These are phyloP conservation scores for Irpex sp. DNA, from an alignment of 1,284 basidiomycete species.

Conservation along the genomic window DNA sequence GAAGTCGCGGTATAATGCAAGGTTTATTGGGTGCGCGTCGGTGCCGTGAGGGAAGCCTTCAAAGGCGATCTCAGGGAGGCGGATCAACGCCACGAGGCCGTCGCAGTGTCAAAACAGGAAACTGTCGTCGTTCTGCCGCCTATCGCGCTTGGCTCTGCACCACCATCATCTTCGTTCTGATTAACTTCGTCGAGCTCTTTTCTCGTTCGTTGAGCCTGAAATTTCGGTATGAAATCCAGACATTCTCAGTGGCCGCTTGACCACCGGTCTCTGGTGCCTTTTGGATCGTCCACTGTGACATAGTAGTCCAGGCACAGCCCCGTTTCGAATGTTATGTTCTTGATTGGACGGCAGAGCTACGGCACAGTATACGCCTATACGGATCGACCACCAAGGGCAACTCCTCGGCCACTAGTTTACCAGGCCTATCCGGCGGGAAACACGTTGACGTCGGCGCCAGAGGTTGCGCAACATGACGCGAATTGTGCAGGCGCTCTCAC, in stretches of 20 bases:
- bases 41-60: too few relatives aligned
- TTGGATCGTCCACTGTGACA: too few relatives aligned
- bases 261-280: too few relatives aligned
- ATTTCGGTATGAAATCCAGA: too few relatives aligned
- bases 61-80: not conserved
- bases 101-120: not conserved
- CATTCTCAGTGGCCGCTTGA: too few relatives aligned
- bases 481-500: not conserved
- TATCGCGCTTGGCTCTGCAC: not conserved
- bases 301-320: too few relatives aligned
- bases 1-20: not conserved
- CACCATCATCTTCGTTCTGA: not conserved
- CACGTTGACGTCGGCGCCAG: not conserved
- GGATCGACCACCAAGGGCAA: not conserved
- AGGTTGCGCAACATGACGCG: conserved; percentile 1
- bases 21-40: too few relatives aligned
- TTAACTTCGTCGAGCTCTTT: not conserved
- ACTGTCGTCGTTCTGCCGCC: not conserved
- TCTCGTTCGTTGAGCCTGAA: too few relatives aligned
- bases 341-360: not conserved
- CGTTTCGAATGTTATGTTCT: not conserved
- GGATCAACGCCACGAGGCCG: not conserved
- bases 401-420: not conserved
- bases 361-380: not conserved
- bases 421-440: not conserved